These are phyloP conservation scores for Coniosporium tulheliwenetii DNA, from an alignment of 2,329 filamentous ascomycete genomes.

Conservation along the genomic window DNA sequence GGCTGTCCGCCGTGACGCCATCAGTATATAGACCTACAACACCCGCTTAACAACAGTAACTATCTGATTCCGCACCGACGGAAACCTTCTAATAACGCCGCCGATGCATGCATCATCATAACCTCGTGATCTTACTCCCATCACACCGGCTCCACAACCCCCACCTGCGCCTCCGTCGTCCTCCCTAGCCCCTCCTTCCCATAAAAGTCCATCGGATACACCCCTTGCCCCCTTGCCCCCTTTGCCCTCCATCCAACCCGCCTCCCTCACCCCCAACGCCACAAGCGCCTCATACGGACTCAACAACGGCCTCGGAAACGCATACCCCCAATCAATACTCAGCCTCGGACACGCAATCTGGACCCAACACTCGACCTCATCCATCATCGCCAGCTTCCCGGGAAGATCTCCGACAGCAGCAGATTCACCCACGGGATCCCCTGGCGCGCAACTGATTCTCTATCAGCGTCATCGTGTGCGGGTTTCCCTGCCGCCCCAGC, in stretches of 20 bases:
- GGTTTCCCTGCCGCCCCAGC: conserved; percentile 86
- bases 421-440: conserved; percentile 75
- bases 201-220: conserved; percentile 97
- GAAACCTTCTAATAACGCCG: too few species aligned
- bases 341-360: conserved; percentile 93
- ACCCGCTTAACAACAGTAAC: too few species aligned
- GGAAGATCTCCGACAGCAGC: conserved; percentile 87
- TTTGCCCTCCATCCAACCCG: conserved; percentile 44
- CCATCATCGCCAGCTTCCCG: conserved; percentile 85
- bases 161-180: conserved; percentile 30
- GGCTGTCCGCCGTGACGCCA: too few species aligned
- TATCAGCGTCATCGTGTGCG: conserved; percentile 77
- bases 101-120: too few species aligned
- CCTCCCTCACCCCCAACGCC: conserved; percentile 63
- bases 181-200: conserved; percentile 79
- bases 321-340: conserved; percentile 98
- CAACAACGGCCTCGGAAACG: conserved; percentile 73
- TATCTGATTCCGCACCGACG: too few species aligned
- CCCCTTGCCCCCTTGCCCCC: conserved; percentile 9
- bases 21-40: too few species aligned
- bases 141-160: too few species aligned
- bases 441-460: conserved; percentile 55
- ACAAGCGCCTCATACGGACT: conserved; percentile 94
- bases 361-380: conserved; percentile 91
- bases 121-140: too few species aligned